These are phyloP conservation scores for Suhomyces faveliae DNA, from an alignment of 805 yeast species.

Conservation along the genomic window DNA sequence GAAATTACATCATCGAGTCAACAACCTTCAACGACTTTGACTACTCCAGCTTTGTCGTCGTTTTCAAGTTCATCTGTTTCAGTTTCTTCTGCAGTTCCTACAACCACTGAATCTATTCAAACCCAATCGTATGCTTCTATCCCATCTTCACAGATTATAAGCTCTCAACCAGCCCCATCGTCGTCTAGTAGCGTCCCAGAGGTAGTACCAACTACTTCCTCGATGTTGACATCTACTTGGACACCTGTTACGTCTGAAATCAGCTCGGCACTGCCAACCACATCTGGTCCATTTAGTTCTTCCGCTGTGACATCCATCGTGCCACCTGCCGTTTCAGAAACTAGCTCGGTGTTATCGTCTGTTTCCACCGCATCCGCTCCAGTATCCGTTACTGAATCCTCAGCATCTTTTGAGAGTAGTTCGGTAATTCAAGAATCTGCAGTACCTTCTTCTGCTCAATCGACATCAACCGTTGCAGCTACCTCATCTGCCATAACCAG, in stretches of 20 bases:
- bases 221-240: background rate
- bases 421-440: background rate
- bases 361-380: background rate
- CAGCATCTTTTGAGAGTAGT: background rate
- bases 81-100: background rate
- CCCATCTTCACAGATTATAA: background rate
- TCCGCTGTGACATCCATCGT: slow-evolving; percentile 1
- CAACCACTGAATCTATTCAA: no score
- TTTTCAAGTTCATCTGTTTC: slow-evolving; percentile 1
- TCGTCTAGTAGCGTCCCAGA: background rate
- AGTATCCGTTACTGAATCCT: background rate
- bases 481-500: background rate
- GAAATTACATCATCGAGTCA: slow-evolving; percentile 1
- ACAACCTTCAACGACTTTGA: background rate
- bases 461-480: background rate
- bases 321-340: background rate
- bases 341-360: background rate
- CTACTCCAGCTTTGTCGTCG: background rate
- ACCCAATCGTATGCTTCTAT: background rate
- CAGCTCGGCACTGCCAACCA: background rate
- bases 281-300: background rate
- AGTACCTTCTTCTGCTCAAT: background rate
- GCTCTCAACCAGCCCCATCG: background rate
- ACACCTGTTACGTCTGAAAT: background rate
- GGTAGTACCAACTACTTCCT: slow-evolving; percentile 1